These are phyloP conservation scores for Fomitopsis betulina DNA, from an alignment of 1,284 basidiomycete species.

Conservation along the genomic window DNA sequence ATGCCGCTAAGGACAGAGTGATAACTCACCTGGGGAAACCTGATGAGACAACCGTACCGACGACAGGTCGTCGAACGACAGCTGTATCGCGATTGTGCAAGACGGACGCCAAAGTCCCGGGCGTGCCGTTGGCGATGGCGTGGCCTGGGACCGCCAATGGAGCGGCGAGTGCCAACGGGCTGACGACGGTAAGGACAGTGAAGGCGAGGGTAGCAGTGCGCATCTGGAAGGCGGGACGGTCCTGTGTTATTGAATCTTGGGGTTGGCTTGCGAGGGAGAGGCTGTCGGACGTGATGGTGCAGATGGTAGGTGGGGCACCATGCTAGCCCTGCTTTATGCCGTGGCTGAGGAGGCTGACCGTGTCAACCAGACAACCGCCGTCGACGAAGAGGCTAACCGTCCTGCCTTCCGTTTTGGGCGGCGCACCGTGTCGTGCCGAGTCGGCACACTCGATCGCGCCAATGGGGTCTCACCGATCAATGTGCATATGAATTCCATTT, in stretches of 20 bases:
- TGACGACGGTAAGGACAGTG: conserved; percentile 21
- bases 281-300: background rate
- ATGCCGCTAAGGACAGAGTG: background rate
- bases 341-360: background rate
- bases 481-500: too few species aligned
- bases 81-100: background rate
- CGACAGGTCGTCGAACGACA: background rate
- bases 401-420: background rate
- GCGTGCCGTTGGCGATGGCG: background rate
- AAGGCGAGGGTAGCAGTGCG: conserved; percentile 23
- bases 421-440: background rate
- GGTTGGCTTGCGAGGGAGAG: conserved; percentile 1
- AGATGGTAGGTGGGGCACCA: background rate
- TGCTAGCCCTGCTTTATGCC: background rate
- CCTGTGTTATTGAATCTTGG: conserved; percentile 4
- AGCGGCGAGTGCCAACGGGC: conserved; percentile 17
- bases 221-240: conserved; percentile 16
- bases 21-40: background rate
- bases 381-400: background rate
- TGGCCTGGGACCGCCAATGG: conserved; percentile 10
- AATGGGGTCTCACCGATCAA: too few species aligned
- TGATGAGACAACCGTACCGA: background rate
- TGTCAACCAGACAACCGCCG: background rate
- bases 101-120: background rate
- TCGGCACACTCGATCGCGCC: conserved; percentile 1